Evolutionary conservation across 2,329 filamentous ascomycete genomes (phyloP).

Genomic region (Rhexocercosporidium sp.): DNA sequence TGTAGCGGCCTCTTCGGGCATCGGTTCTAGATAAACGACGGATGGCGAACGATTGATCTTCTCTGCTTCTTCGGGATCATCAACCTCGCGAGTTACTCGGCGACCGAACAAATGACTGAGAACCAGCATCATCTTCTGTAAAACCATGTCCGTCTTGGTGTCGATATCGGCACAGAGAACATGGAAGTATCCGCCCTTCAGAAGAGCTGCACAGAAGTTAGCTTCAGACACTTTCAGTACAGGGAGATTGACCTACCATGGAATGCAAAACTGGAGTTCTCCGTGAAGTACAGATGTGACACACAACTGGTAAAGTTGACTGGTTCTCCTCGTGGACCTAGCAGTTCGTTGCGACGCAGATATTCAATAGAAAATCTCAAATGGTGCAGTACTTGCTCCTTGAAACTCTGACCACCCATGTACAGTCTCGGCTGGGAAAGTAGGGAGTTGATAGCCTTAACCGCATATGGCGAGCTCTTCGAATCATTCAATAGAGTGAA

Average conservation of each 20-base stretch:
- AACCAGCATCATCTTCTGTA: constrained; percentile 69
- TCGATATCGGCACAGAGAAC: constrained; percentile 63
- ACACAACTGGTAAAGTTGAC: constrained; percentile 75
- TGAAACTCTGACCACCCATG: constrained; percentile 70
- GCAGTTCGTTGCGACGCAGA: constrained; percentile 69
- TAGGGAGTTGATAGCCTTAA: constrained; percentile 66
- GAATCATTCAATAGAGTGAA: constrained; percentile 71
- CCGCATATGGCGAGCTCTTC: constrained; percentile 64
- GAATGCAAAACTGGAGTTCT: constrained; percentile 78
- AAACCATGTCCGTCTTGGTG: constrained; percentile 52
- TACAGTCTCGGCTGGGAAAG: constrained; percentile 73
- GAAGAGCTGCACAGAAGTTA: constrained; percentile 51
- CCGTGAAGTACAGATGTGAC: constrained; percentile 76
- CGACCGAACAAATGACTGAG: constrained; percentile 75
- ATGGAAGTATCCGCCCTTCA: constrained; percentile 74
- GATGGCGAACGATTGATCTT: constrained; percentile 64
- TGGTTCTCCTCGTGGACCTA: constrained; percentile 64
- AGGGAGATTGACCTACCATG: constrained; percentile 51
- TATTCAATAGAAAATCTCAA: constrained; percentile 84
- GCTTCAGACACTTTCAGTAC: background rate
- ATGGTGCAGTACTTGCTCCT: constrained; percentile 75
- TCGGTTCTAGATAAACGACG: constrained; percentile 65
- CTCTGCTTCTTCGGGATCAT: constrained; percentile 53
- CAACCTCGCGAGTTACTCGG: constrained; percentile 54
- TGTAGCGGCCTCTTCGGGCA: constrained; percentile 61